Percentiles rank a stretch among this genome's conserved stretches.
Conservation (phyloP, 2,329 filamentous ascomycete species). For the Talaromyces sp. region DNA sequence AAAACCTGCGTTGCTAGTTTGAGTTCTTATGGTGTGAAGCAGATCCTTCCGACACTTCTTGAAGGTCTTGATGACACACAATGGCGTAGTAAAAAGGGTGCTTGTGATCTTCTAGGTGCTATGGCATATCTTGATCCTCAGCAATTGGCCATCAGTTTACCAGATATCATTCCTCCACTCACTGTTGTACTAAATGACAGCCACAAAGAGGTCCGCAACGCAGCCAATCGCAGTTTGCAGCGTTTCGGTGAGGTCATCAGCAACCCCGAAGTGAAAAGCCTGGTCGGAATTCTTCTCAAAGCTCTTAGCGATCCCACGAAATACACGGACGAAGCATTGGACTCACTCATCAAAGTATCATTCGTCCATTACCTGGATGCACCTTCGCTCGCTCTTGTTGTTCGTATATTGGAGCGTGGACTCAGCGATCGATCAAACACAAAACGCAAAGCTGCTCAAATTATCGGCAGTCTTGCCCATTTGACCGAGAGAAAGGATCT, state of each 20-base stretch:
- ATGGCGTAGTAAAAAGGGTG: constrained; percentile 98
- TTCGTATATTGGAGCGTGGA: constrained; percentile 90
- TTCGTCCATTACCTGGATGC: constrained; percentile 99
- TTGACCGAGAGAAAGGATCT: constrained; percentile 95
- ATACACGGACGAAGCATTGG: constrained; percentile 90
- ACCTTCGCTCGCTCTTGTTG: constrained; percentile 89
- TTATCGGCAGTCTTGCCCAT: constrained; percentile 96
- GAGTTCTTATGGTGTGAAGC: constrained; percentile 93
- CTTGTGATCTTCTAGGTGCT: constrained; percentile 90
- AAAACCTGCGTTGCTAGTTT: constrained; percentile 91
- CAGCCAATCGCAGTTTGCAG: constrained; percentile 93
- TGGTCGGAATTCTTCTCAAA: constrained; percentile 89
- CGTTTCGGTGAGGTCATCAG: constrained; percentile 97
- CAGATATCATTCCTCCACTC: constrained; percentile 93
- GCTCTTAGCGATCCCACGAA: constrained; percentile 96
- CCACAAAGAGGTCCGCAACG: constrained; percentile 91
- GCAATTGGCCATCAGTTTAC: constrained; percentile 85
- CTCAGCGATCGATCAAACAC: constrained; percentile 87
- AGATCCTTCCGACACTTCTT: constrained; percentile 85
- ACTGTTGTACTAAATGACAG: constrained; percentile 94
- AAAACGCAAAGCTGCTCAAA: constrained; percentile 93
- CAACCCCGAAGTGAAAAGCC: constrained; percentile 92
- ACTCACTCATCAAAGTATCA: constrained; percentile 93
- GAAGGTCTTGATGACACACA: constrained; percentile 91
- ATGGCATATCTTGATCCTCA: constrained; percentile 99